These are phyloP conservation scores for Aspergillus calidoustus DNA, from an alignment of 2,329 filamentous ascomycete genomes.

Conservation along the genomic window DNA sequence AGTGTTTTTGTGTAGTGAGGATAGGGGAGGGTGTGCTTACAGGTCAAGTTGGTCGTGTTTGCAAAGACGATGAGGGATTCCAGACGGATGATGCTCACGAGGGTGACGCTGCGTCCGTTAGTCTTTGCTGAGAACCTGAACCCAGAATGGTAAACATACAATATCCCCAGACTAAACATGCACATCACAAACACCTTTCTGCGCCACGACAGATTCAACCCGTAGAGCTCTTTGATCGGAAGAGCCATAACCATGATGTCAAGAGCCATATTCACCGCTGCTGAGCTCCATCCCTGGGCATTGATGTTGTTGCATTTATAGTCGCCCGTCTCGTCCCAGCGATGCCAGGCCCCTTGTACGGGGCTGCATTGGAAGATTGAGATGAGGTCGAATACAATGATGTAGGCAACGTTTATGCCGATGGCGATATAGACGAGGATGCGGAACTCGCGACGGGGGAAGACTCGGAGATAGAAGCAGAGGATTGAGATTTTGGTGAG, in stretches of 20 bases:
- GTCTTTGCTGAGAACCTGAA: no score
- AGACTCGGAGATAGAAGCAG: constrained; percentile 48
- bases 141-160: no score
- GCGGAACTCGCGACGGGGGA: constrained; percentile 44
- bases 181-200: constrained; percentile 39
- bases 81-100: constrained; percentile 53
- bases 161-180: constrained; percentile 44
- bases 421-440: constrained; percentile 35
- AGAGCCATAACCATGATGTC: constrained; percentile 36
- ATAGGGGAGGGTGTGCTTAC: constrained; percentile 24
- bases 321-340: constrained; percentile 42
- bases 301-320: constrained; percentile 44
- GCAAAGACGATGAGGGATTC: constrained; percentile 49
- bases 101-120: no score
- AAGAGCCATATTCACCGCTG: constrained; percentile 37
- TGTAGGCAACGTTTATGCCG: constrained; percentile 35
- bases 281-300: constrained; percentile 42
- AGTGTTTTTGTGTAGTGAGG: no score
- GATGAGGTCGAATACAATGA: constrained; percentile 38
- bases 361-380: constrained; percentile 46
- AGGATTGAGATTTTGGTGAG: constrained; percentile 40
- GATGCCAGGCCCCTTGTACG: constrained; percentile 45
- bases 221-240: constrained; percentile 34
- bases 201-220: constrained; percentile 31
- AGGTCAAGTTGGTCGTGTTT: constrained; percentile 46